These are phyloP conservation scores for Cryptococcus sp. DNA, from an alignment of 1,284 basidiomycete species.

Conservation along the genomic window DNA sequence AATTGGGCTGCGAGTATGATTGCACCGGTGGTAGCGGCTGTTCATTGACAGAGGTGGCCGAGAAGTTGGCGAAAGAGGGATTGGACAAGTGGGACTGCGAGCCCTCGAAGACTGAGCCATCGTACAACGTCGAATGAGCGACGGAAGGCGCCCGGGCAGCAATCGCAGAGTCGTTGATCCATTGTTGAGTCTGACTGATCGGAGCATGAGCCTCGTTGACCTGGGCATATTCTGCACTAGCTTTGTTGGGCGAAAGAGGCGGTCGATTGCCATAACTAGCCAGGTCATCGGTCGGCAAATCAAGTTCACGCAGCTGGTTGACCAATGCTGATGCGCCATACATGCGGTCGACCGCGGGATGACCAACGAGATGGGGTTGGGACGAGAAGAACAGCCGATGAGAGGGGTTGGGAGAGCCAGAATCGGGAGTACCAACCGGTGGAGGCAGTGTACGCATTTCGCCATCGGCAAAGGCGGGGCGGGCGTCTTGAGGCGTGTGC, in stretches of 20 bases:
- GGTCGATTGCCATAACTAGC: slow-evolving; percentile 50
- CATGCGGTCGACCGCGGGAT: slow-evolving; percentile 11
- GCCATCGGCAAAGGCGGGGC: slow-evolving; percentile 45
- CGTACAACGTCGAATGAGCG: slow-evolving; percentile 22
- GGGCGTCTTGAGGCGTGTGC: slow-evolving; percentile 53
- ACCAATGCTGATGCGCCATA: slow-evolving; percentile 43
- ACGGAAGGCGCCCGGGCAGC: slow-evolving; percentile 11
- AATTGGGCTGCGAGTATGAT: slow-evolving; percentile 9
- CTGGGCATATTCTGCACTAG: background rate
- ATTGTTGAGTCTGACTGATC: slow-evolving; percentile 16
- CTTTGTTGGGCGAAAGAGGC: slow-evolving; percentile 12
- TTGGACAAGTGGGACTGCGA: slow-evolving; percentile 19
- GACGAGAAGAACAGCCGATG: slow-evolving; percentile 33
- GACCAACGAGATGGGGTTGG: slow-evolving; percentile 2
- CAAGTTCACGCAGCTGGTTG: slow-evolving; percentile 52
- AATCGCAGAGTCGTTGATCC: slow-evolving; percentile 18
- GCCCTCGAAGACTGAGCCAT: slow-evolving; percentile 31
- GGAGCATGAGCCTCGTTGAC: background rate
- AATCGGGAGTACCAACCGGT: slow-evolving; percentile 51
- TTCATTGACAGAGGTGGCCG: slow-evolving; percentile 11
- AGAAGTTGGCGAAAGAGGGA: slow-evolving; percentile 24
- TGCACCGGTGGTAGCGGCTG: background rate
- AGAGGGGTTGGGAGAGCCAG: slow-evolving; percentile 9
- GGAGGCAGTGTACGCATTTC: slow-evolving; percentile 50
- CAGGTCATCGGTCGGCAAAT: slow-evolving; percentile 53